Evolutionary conservation across 2,329 filamentous ascomycete species (phyloP), one percentile per base, ranked within the genome.

Genomic region (Penicillium sp.): DNA sequence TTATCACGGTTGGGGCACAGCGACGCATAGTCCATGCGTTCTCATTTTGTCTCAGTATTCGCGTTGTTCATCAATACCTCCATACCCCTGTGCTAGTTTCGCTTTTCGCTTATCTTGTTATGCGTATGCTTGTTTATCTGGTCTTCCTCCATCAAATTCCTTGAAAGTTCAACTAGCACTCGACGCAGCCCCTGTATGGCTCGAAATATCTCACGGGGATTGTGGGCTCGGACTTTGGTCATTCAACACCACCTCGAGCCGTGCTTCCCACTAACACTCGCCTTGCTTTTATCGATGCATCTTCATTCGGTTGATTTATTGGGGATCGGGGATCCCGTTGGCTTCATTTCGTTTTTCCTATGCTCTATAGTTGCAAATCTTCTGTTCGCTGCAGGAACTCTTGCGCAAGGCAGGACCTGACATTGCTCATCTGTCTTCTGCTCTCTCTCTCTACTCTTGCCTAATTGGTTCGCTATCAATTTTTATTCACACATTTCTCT

Each of bases 11-110:
- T 53, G 53, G 53, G 48, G 40, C 52, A 49, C 50, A 55, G 57
- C 51, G 56, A 33, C 56, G 56, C 47, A 13, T 29, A 49, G 53
- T 46, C 47, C 53, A 51, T 52, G 51, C 46, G 48, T 55, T 50
- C 52, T 49, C 37, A 55, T 56, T 55, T 36, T 49, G 41, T 57
- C 48, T 43, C 44, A 46, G 50, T 52, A 52, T 56, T 54, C 54
- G 48, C 51, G 47, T 56, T 57, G 50, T 54, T 62, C 51, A 54
- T 59, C 50, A 35, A 48, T 53, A 51, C 53, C 52, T 56, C 62
- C 65, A 66, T 68, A 67, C 64, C 65, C 64, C 52, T 60, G 54
- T 59, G 56, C 44, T 60, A 54, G 29, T 32, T 55, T 46, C 48
- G 52, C 56, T 47, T 41, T 53, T 49, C 39, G 13, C 40, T 55